These are phyloP conservation scores for Neocucurbitaria cava DNA, from an alignment of 2,329 filamentous ascomycete genomes.

Conservation along the genomic window DNA sequence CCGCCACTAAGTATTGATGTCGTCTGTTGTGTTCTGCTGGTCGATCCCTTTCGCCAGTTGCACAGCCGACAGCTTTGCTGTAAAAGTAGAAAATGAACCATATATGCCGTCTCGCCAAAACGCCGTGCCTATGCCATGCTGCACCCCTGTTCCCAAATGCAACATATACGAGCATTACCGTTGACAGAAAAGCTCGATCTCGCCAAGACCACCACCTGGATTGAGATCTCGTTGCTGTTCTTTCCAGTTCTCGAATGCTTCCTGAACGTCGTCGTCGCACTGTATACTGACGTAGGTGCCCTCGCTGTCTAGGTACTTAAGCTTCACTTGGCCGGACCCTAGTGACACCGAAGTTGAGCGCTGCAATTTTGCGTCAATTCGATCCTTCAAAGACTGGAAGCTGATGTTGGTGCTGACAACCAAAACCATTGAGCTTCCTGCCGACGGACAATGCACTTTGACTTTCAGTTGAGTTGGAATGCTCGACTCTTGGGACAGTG, in stretches of 20 bases:
- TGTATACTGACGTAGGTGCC: slow-evolving; percentile 93
- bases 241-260: slow-evolving; percentile 93
- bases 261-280: slow-evolving; percentile 94
- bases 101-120: not conserved
- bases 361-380: slow-evolving; percentile 93
- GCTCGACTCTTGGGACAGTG: slow-evolving; percentile 33
- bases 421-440: slow-evolving; percentile 91
- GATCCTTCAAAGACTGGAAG: slow-evolving; percentile 90
- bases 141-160: slow-evolving; percentile 3
- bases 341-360: slow-evolving; percentile 86
- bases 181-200: slow-evolving; percentile 71
- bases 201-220: slow-evolving; percentile 72
- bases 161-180: slow-evolving; percentile 24
- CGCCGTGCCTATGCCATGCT: slow-evolving; percentile 7
- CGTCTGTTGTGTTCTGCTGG: not conserved
- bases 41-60: not conserved
- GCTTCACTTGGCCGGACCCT: slow-evolving; percentile 78
- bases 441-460: slow-evolving; percentile 80
- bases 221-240: slow-evolving; percentile 72
- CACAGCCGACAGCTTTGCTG: not conserved
- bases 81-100: not conserved
- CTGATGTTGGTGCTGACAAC: slow-evolving; percentile 95
- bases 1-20: not conserved
- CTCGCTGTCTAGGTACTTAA: slow-evolving; percentile 86
- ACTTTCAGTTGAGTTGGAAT: slow-evolving; percentile 86